Conservation (phyloP, 129 eudicot genomes). For the Glebionis coronaria region DNA sequence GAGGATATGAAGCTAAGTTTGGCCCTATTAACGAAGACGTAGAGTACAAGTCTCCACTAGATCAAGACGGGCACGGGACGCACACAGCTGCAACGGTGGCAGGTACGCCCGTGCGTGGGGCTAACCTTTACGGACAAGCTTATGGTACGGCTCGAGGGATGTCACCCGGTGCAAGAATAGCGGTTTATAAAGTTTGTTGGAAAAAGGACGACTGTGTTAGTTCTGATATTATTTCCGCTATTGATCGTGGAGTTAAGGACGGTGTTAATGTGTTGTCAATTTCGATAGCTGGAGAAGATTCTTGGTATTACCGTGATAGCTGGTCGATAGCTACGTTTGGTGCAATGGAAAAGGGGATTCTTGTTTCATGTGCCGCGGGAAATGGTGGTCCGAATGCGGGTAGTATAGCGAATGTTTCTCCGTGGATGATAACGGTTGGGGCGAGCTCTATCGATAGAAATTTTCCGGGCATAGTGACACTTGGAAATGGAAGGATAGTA, state of each 20-base stretch:
- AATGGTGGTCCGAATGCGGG: conserved; percentile 61
- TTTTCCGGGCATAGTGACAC: conserved; percentile 48
- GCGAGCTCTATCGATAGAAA: conserved; percentile 70
- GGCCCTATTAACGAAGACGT: conserved; percentile 39
- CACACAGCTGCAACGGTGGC: conserved; percentile 72
- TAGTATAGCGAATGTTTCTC: conserved; percentile 64
- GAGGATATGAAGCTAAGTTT: conserved; percentile 60
- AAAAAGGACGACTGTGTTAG: conserved; percentile 38
- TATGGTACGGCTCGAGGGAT: conserved; percentile 58
- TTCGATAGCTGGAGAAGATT: conserved; percentile 61
- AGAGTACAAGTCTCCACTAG: conserved; percentile 64
- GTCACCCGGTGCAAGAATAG: conserved; percentile 61
- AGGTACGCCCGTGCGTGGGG: conserved; percentile 52
- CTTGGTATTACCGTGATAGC: conserved; percentile 50
- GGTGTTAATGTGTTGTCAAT: conserved; percentile 69
- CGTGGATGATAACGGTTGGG: conserved; percentile 74
- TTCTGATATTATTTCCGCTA: conserved; percentile 65
- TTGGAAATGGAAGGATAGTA: conserved; percentile 42
- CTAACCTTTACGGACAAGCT: conserved; percentile 57
- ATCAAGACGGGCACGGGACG: conserved; percentile 78
- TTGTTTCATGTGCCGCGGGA: conserved; percentile 76
- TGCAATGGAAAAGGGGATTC: conserved; percentile 73
- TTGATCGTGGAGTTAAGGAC: conserved; percentile 63
- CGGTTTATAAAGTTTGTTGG: conserved; percentile 80
- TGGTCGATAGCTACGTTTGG: conserved; percentile 62